A percentile compares a stretch with the other conserved stretches of the same genome.
These are phyloP conservation scores for Candida hungchunana DNA, from an alignment of 805 yeast species.

Conservation along the genomic window DNA sequence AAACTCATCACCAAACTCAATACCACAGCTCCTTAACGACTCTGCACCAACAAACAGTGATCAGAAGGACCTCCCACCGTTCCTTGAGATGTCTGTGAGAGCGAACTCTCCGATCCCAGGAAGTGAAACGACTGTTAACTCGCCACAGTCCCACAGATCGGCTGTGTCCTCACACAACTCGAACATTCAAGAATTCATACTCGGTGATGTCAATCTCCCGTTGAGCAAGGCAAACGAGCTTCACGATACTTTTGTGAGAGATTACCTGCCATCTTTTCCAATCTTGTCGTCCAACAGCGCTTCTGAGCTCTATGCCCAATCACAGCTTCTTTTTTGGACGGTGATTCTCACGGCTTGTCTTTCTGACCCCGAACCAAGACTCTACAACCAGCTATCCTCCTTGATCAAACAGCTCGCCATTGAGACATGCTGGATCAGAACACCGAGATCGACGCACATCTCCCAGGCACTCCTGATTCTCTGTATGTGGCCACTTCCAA, in stretches of 20 bases:
- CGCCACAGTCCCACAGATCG: conserved; percentile 24
- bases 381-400: conserved; percentile 71
- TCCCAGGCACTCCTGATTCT: conserved; percentile 85
- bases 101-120: conserved; percentile 21
- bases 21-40: conserved; percentile 37
- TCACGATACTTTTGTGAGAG: conserved; percentile 62
- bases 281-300: conserved; percentile 69
- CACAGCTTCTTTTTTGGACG: conserved; percentile 86
- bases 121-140: conserved; percentile 10
- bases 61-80: conserved; percentile 36
- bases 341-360: conserved; percentile 82
- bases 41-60: conserved; percentile 38
- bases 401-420: conserved; percentile 82
- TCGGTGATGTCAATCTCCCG: conserved; percentile 73
- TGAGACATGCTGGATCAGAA: conserved; percentile 88
- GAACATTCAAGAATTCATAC: conserved; percentile 54
- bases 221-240: conserved; percentile 64
- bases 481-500: conserved; percentile 89
- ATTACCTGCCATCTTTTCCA: conserved; percentile 75
- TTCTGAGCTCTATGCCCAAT: conserved; percentile 73
- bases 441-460: conserved; percentile 91
- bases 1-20: conserved; percentile 22
- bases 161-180: conserved; percentile 22
- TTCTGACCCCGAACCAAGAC: conserved; percentile 81
- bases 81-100: conserved; percentile 38